These are phyloP conservation scores for Dichotomocladium elegans DNA, from an alignment of 371 early-diverging fungal genomes.

Conservation along the genomic window DNA sequence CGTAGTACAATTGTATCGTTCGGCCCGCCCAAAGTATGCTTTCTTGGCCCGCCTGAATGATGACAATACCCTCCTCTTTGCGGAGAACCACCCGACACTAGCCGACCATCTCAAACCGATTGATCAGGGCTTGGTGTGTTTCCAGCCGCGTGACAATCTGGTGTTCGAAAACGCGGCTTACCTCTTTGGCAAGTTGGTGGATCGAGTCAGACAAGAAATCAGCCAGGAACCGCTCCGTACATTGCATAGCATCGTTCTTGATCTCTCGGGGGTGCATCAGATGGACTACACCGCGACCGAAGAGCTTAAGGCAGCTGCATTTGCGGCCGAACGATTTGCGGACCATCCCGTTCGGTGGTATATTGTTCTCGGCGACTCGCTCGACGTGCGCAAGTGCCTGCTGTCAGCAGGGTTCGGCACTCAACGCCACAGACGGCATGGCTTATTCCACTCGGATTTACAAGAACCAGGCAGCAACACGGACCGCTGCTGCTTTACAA, in stretches of 20 bases:
- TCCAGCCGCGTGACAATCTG: constrained; percentile 63
- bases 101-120: constrained; percentile 32
- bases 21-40: constrained; percentile 58
- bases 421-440: constrained; percentile 13
- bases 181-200: constrained; percentile 40
- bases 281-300: constrained; percentile 82
- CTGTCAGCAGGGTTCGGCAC: constrained; percentile 33
- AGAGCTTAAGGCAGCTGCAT: constrained; percentile 48
- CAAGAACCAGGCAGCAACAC: constrained; percentile 5
- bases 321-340: constrained; percentile 34
- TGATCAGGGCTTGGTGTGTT: constrained; percentile 57
- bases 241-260: constrained; percentile 74
- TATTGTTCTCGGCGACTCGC: constrained; percentile 46
- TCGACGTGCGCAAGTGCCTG: constrained; percentile 21
- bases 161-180: constrained; percentile 71
- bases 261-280: constrained; percentile 73
- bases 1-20: constrained; percentile 59
- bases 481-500: not conserved
- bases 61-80: constrained; percentile 7
- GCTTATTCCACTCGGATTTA: constrained; percentile 17
- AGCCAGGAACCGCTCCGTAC: constrained; percentile 27
- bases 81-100: constrained; percentile 25
- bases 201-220: constrained; percentile 28
- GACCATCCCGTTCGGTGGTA: constrained; percentile 30
- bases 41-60: constrained; percentile 21